Conservation (phyloP, 352 stramenopile species). For the Pythium dissimile region DNA sequence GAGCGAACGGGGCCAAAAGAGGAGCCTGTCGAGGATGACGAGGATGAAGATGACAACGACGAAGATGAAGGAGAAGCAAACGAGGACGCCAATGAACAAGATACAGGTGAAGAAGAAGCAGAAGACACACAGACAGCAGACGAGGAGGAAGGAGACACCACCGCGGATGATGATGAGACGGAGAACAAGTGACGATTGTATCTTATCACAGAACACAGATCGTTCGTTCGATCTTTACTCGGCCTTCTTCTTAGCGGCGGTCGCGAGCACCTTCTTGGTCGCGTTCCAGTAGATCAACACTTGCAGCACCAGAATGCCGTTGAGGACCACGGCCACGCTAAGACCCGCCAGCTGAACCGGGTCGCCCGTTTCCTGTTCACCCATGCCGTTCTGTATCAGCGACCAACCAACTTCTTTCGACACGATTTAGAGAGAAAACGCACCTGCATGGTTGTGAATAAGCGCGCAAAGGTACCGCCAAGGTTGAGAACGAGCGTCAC, state of each 20-base stretch:
- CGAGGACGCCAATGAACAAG: slow-evolving; percentile 24
- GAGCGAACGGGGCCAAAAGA: slow-evolving; percentile 28
- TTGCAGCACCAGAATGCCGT: slow-evolving; percentile 74
- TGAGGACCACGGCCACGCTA: slow-evolving; percentile 69
- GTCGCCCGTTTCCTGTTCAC: slow-evolving; percentile 65
- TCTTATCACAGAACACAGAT: not conserved
- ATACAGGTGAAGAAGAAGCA: slow-evolving; percentile 5
- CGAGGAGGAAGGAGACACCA: not conserved
- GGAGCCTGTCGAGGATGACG: slow-evolving; percentile 27
- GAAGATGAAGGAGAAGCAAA: slow-evolving; percentile 29
- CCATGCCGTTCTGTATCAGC: too few species aligned
- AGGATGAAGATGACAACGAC: slow-evolving; percentile 25
- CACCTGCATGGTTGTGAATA: slow-evolving; percentile 87
- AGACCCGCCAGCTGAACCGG: slow-evolving; percentile 67
- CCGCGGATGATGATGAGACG: slow-evolving; percentile 3
- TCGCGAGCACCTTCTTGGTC: slow-evolving; percentile 66
- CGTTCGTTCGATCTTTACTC: slow-evolving; percentile 26
- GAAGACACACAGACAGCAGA: slow-evolving; percentile 6
- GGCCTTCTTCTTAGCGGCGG: slow-evolving; percentile 67
- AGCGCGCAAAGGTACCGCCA: slow-evolving; percentile 66
- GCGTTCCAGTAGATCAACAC: slow-evolving; percentile 80
- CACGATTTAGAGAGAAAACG: not conserved
- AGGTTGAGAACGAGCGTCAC: slow-evolving; percentile 86
- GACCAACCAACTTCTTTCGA: not conserved
- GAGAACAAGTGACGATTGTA: slow-evolving; percentile 4